These are phyloP conservation scores for Starmerella apis DNA, from an alignment of 805 yeast genomes.

Conservation along the genomic window DNA sequence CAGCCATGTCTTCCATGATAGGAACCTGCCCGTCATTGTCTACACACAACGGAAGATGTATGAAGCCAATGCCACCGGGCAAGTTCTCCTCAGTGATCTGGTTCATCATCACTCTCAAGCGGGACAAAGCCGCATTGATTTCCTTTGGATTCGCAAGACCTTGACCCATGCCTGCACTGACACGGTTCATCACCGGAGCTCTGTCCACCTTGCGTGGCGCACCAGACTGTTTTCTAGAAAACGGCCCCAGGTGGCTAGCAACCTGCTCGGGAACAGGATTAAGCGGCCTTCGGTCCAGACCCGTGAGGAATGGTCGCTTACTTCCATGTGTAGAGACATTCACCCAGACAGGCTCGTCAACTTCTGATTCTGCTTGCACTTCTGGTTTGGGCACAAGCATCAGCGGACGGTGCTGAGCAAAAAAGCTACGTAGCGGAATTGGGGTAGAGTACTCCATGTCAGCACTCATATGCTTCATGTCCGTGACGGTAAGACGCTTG, in stretches of 20 bases:
- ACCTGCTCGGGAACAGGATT: constrained; percentile 32
- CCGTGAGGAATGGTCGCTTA: constrained; percentile 9
- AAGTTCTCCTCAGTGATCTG: constrained; percentile 11
- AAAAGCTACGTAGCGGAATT: constrained; percentile 34
- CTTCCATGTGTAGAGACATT: constrained; percentile 14
- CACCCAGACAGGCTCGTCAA: constrained; percentile 27
- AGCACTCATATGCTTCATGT: constrained; percentile 24
- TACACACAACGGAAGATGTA: constrained; percentile 13
- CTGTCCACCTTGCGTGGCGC: not conserved
- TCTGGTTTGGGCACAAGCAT: constrained; percentile 31
- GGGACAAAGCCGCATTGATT: constrained; percentile 6
- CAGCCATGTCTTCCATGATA: not conserved
- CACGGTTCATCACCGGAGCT: not conserved
- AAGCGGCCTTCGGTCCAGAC: constrained; percentile 9
- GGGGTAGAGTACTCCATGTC: constrained; percentile 20
- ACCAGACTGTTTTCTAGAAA: constrained; percentile 17
- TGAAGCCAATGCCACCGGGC: constrained; percentile 14
- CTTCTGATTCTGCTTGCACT: constrained; percentile 3
- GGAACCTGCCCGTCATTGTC: constrained; percentile 4
- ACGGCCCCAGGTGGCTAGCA: constrained; percentile 34
- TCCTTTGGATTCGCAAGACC: constrained; percentile 1
- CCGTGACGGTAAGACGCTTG: constrained; percentile 19
- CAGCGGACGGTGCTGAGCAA: constrained; percentile 41
- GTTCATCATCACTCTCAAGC: constrained; percentile 1
- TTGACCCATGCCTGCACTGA: not conserved